Evolutionary conservation across 306 rosid species (phyloP).

Genomic region (Albizia julibrissin): DNA sequence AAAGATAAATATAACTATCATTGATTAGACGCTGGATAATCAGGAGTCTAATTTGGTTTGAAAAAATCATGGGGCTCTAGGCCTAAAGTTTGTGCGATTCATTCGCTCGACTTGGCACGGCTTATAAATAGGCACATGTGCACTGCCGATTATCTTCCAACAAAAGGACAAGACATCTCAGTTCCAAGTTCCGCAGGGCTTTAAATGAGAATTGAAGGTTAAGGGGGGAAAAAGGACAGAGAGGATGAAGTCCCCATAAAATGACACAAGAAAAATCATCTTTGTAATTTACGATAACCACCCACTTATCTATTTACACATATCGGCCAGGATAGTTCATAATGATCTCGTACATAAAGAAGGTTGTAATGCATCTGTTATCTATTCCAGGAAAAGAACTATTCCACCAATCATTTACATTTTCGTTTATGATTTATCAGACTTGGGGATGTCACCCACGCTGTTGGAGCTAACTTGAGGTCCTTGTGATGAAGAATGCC

Average conservation of each 20-base stretch:
- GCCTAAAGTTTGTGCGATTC: neutral
- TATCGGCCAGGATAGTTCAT: neutral
- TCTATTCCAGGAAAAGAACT: conserved; percentile 14
- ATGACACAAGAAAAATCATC: neutral
- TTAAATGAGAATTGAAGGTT: neutral
- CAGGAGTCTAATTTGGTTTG: neutral
- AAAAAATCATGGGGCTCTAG: neutral
- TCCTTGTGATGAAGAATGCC: conserved; percentile 70
- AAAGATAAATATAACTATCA: neutral
- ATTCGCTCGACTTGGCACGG: neutral
- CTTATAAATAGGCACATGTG: neutral
- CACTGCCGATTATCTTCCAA: neutral
- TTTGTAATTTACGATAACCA: neutral
- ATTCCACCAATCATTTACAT: conserved; percentile 27
- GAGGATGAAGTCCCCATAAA: neutral
- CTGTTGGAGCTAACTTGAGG: conserved; percentile 81
- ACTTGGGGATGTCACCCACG: conserved; percentile 58
- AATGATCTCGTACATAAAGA: neutral
- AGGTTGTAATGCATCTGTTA: neutral
- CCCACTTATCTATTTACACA: conserved; percentile 21
- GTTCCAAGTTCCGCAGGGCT: neutral
- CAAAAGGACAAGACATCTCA: neutral
- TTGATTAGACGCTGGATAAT: neutral
- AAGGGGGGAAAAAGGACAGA: neutral
- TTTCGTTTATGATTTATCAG: conserved; percentile 46